Evolutionary conservation across 331 rosid genomes (phyloP).

Genomic region (Prunus yedoensis): DNA sequence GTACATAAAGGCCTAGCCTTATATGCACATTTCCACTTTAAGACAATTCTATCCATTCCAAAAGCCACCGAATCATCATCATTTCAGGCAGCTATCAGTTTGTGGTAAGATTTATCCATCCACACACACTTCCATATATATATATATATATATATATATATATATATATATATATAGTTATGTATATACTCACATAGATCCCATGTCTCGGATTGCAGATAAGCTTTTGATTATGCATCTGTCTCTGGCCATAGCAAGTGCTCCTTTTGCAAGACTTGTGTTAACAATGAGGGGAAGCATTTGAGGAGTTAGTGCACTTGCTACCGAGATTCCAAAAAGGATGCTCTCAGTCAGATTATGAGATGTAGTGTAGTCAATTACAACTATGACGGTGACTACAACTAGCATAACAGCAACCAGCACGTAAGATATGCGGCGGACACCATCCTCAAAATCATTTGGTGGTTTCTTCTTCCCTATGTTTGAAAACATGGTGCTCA

Average conservation of each 20-base stretch:
- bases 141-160: too few species aligned
- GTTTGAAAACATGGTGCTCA: constrained; percentile 80
- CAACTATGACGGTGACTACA: constrained; percentile 54
- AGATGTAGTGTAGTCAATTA: constrained; percentile 49
- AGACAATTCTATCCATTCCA: not conserved
- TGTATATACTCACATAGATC: constrained; percentile 61
- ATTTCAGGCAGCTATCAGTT: not conserved
- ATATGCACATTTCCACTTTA: not conserved
- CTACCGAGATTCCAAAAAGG: constrained; percentile 72
- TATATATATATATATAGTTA: not conserved
- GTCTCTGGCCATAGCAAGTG: constrained; percentile 80
- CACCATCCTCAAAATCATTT: constrained; percentile 69
- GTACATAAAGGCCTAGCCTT: not conserved
- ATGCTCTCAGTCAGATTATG: constrained; percentile 41
- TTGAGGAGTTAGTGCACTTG: constrained; percentile 89
- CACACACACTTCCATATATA: too few species aligned
- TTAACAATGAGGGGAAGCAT: constrained; percentile 83
- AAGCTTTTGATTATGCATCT: constrained; percentile 77
- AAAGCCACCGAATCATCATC: not conserved
- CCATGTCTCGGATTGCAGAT: constrained; percentile 71
- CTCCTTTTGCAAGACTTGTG: constrained; percentile 84
- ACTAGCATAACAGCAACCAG: constrained; percentile 64
- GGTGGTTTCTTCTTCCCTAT: constrained; percentile 70
- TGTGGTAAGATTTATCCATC: not conserved
- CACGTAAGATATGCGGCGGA: constrained; percentile 60